Evolutionary conservation across 768 basidiomycete species (phyloP).

Genomic region (Suillus ampliporus): DNA sequence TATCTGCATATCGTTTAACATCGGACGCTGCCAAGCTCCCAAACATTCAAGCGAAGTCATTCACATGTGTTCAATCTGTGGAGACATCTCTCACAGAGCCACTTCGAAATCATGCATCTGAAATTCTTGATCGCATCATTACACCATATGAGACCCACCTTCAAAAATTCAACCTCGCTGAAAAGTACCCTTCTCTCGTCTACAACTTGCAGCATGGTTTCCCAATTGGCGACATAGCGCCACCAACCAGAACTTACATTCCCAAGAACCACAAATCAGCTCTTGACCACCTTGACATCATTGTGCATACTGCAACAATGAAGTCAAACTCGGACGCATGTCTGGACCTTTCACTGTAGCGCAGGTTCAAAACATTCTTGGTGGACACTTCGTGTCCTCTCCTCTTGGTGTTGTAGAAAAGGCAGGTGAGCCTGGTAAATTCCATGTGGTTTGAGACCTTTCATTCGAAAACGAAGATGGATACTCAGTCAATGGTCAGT

Average conservation of each 20-base stretch:
- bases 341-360: conserved; percentile 3
- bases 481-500: conserved; percentile 15
- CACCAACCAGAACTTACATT: conserved; percentile 7
- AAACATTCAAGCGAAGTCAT: neutral
- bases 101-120: neutral
- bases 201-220: conserved; percentile 14
- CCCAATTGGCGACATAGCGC: conserved; percentile 17
- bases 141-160: neutral
- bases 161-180: neutral
- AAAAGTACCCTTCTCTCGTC: neutral
- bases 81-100: neutral
- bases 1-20: neutral
- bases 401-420: neutral
- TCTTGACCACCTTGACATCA: conserved; percentile 6
- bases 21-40: neutral
- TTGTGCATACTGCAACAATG: conserved; percentile 9
- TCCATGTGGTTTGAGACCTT: conserved; percentile 24
- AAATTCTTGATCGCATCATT: neutral
- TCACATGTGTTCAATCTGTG: neutral
- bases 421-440: conserved; percentile 6
- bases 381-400: neutral
- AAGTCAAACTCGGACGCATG: conserved; percentile 9
- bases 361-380: neutral
- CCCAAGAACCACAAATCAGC: conserved; percentile 15
- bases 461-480: conserved; percentile 16